Evolutionary conservation across 441 rosid species (phyloP).

Genomic region (Adansonia grandidieri): DNA sequence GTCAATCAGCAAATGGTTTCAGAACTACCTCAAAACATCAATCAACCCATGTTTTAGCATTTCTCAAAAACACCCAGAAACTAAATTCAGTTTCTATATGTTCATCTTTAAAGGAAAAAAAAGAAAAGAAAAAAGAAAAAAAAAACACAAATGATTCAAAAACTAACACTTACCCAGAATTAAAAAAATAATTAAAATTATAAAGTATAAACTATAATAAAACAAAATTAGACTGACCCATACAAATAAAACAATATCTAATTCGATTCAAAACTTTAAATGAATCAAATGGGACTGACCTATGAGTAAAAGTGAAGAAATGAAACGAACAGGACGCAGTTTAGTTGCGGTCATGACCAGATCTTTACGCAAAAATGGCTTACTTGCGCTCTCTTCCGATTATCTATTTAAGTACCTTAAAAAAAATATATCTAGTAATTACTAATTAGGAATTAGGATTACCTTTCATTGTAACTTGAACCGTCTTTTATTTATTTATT

Average conservation of each 20-base stretch:
- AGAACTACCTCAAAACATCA: neutral
- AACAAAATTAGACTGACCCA: neutral
- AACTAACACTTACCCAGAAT: constrained; percentile 29
- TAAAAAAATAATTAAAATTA: constrained; percentile 17
- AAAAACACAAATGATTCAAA: neutral
- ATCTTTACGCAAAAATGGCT: constrained; percentile 20
- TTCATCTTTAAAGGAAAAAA: neutral
- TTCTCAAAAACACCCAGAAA: constrained; percentile 8
- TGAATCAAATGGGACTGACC: constrained; percentile 17
- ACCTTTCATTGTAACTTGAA: too few relatives aligned
- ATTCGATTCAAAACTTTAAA: neutral
- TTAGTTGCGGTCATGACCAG: constrained; percentile 22
- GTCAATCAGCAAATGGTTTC: neutral
- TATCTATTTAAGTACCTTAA: neutral
- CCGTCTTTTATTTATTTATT: too few relatives aligned
- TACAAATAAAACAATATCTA: neutral
- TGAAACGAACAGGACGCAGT: constrained; percentile 18
- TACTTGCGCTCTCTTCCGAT: neutral
- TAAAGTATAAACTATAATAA: neutral
- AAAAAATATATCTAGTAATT: neutral
- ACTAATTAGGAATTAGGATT: neutral
- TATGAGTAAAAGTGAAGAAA: constrained; percentile 22
- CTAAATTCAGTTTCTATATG: neutral
- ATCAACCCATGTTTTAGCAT: neutral
- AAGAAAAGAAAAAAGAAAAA: too few relatives aligned